These are phyloP conservation scores for Nelumbo lutea DNA, from an alignment of 164 flowering plant species.

Conservation along the genomic window DNA sequence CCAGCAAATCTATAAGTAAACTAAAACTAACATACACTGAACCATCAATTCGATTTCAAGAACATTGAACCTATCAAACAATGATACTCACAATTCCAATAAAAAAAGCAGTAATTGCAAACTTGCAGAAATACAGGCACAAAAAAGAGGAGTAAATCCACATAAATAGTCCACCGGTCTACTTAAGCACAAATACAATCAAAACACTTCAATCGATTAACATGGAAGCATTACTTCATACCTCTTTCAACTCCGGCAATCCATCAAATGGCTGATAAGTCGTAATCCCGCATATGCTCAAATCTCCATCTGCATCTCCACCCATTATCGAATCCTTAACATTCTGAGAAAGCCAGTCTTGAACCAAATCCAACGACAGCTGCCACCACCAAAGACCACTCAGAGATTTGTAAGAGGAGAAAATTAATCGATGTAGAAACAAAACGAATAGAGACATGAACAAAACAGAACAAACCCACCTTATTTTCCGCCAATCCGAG, in stretches of 20 bases:
- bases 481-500: slow-evolving; percentile 80
- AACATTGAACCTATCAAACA: no score
- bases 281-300: slow-evolving; percentile 62
- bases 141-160: neutral
- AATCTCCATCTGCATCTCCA: slow-evolving; percentile 26
- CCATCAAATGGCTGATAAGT: slow-evolving; percentile 80
- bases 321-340: slow-evolving; percentile 40
- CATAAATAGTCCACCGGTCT: neutral
- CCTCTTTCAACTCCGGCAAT: slow-evolving; percentile 75
- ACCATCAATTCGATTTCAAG: no score
- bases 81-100: no score
- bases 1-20: no score
- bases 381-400: slow-evolving; percentile 27
- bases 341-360: slow-evolving; percentile 62
- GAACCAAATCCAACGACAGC: slow-evolving; percentile 76
- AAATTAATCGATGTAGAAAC: slow-evolving; percentile 6
- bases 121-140: no score
- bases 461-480: slow-evolving; percentile 27
- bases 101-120: no score
- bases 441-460: slow-evolving; percentile 5
- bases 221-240: slow-evolving; percentile 17
- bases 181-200: neutral
- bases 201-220: neutral
- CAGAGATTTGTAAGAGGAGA: neutral
- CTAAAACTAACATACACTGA: no score